Conservation (phyloP, 2,329 filamentous ascomycete species). For the Colletotrichum chrysophilum region DNA sequence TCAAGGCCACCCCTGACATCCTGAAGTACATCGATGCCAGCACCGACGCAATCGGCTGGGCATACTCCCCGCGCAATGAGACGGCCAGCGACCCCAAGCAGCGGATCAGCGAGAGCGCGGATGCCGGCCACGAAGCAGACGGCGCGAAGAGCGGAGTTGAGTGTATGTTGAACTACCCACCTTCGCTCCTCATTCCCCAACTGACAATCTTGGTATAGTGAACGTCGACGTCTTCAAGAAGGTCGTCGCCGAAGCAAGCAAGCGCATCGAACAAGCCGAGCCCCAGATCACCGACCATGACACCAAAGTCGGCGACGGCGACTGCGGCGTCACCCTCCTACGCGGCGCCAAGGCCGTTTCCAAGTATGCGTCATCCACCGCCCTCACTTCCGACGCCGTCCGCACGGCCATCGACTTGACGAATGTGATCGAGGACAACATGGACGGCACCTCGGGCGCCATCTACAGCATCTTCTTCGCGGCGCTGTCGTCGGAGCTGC, state of each 20-base stretch:
- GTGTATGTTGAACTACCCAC: conserved; percentile 20
- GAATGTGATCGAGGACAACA: conserved; percentile 66
- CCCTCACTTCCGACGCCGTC: conserved; percentile 34
- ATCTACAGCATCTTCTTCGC: conserved; percentile 80
- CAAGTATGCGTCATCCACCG: conserved; percentile 62
- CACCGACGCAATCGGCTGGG: conserved; percentile 71
- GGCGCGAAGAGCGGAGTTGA: conserved; percentile 29
- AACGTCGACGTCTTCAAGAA: not conserved
- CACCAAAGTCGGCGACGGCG: conserved; percentile 37
- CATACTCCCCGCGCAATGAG: conserved; percentile 25
- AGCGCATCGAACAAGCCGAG: conserved; percentile 43
- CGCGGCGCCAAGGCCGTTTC: conserved; percentile 61
- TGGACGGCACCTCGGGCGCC: conserved; percentile 80
- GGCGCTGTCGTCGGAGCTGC: conserved; percentile 54
- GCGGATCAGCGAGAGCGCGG: conserved; percentile 63
- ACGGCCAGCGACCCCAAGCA: conserved; percentile 52
- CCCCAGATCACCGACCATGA: conserved; percentile 34
- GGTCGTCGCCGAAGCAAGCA: not conserved
- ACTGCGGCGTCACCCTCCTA: conserved; percentile 41
- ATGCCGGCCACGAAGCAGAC: conserved; percentile 56
- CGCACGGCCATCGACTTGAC: conserved; percentile 30
- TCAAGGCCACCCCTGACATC: conserved; percentile 69
- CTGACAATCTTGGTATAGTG: not conserved
- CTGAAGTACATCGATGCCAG: conserved; percentile 72
- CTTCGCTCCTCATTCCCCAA: fast-evolving